Conservation (phyloP, 306 rosid genomes). For the Datisca glomerata region DNA sequence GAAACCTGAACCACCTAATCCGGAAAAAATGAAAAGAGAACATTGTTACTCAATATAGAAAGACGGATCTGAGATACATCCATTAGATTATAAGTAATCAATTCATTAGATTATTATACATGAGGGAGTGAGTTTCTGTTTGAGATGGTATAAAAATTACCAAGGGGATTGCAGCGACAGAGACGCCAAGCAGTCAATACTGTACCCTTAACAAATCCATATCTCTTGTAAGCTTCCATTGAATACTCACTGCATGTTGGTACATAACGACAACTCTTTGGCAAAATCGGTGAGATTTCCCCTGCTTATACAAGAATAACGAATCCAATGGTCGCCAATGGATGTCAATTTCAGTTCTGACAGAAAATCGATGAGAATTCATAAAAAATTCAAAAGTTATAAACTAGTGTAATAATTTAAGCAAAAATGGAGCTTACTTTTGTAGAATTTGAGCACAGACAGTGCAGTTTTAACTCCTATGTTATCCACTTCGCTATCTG, state of each 20-base stretch:
- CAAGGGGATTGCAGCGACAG: constrained; percentile 92
- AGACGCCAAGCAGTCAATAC: constrained; percentile 72
- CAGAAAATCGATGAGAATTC: background rate
- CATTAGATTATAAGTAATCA: too few species aligned
- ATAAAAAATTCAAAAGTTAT: background rate
- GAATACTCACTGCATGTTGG: constrained; percentile 94
- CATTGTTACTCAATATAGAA: background rate
- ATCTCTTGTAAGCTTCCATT: constrained; percentile 88
- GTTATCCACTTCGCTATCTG: constrained; percentile 34
- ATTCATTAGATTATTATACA: too few species aligned
- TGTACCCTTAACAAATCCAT: constrained; percentile 67
- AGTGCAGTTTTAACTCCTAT: constrained; percentile 61
- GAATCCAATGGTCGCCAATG: background rate
- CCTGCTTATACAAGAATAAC: constrained; percentile 26
- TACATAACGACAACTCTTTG: constrained; percentile 66
- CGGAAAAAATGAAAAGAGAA: background rate
- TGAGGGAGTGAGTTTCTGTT: too few species aligned
- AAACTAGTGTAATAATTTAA: background rate
- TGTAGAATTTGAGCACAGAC: constrained; percentile 62
- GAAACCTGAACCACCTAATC: constrained; percentile 66
- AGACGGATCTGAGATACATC: background rate
- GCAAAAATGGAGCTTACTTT: constrained; percentile 23
- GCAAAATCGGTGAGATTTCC: constrained; percentile 84
- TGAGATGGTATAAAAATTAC: too few species aligned
- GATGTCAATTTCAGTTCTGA: background rate